phyloP scores from a whole-genome alignment of 2,329 filamentous ascomycete genomes.

The Tolypocladium ophioglossoides region DNA sequence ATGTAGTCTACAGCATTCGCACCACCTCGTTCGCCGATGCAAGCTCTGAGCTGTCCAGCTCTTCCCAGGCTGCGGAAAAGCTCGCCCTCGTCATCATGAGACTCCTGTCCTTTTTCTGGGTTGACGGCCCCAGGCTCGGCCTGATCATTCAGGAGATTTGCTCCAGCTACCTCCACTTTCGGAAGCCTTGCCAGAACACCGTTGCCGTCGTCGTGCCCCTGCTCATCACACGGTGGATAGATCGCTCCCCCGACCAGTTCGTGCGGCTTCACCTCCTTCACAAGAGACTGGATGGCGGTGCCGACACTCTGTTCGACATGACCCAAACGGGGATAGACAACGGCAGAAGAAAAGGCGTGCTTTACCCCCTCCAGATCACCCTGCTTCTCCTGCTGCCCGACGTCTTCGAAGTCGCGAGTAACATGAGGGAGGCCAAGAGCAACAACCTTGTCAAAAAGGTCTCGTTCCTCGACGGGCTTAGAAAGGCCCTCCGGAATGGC shows the following conservation, averaged over 20 bases:
- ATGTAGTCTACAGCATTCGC: constrained; percentile 39
- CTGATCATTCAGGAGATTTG: constrained; percentile 55
- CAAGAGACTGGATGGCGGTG: constrained; percentile 51
- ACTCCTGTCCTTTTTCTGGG: constrained; percentile 53
- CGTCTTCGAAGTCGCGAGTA: constrained; percentile 59
- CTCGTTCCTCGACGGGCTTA: constrained; percentile 50
- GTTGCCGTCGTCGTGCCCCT: constrained; percentile 52
- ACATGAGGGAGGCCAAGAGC: constrained; percentile 53
- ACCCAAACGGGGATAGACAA: constrained; percentile 50
- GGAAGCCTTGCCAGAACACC: constrained; percentile 52
- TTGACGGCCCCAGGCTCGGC: constrained; percentile 51
- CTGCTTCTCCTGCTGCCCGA: constrained; percentile 56
- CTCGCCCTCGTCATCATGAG: constrained; percentile 43
- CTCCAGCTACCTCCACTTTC: constrained; percentile 56
- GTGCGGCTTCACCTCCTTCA: constrained; percentile 50
- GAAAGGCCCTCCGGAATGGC: constrained; percentile 52
- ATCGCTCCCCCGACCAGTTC: constrained; percentile 54
- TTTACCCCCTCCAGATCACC: constrained; percentile 53
- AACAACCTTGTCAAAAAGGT: constrained; percentile 55
- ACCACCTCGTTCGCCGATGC: constrained; percentile 29
- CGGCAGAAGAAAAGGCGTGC: constrained; percentile 39
- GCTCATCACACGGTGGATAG: constrained; percentile 55
- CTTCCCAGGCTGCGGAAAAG: constrained; percentile 38
- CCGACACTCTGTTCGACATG: constrained; percentile 62
- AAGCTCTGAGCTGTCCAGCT: constrained; percentile 21